Conservation (phyloP, 495 filamentous ascomycete genomes). For the Penicillium cataractarum region DNA sequence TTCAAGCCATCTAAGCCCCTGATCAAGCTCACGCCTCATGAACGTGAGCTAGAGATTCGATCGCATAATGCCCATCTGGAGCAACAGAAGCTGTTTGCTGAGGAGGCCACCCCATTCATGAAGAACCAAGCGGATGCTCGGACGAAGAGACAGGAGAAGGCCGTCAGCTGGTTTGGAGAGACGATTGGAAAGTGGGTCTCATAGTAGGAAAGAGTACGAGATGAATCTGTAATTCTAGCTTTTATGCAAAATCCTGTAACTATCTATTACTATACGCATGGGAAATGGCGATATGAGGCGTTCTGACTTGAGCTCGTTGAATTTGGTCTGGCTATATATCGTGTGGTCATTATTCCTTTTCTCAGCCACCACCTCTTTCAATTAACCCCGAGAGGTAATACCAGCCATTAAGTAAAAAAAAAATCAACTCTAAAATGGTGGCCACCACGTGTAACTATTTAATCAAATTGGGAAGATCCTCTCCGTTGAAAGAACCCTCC, state of each 20-base stretch:
- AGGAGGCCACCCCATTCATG: constrained; percentile 56
- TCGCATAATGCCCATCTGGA: constrained; percentile 63
- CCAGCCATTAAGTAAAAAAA: background rate
- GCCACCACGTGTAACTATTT: background rate
- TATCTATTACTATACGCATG: background rate
- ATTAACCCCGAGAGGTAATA: background rate
- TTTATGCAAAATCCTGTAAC: background rate
- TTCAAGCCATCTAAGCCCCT: constrained; percentile 56
- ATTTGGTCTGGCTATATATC: background rate
- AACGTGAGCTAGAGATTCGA: constrained; percentile 67
- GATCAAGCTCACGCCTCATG: constrained; percentile 61
- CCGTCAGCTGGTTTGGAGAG: constrained; percentile 57
- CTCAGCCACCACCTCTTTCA: background rate
- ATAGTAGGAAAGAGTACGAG: constrained; percentile 13
- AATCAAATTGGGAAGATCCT: background rate
- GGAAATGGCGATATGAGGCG: background rate
- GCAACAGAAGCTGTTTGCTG: constrained; percentile 57
- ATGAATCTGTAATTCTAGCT: constrained; percentile 6
- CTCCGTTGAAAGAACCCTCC: background rate
- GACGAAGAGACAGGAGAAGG: constrained; percentile 60
- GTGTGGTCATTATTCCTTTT: background rate
- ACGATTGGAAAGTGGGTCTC: constrained; percentile 51
- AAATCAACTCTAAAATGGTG: background rate
- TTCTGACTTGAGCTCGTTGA: background rate
- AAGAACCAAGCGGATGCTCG: constrained; percentile 60